Base-by-base conservation (phyloP, 805 yeast genomes). In the Saccharomycopsis sp. region DNA sequence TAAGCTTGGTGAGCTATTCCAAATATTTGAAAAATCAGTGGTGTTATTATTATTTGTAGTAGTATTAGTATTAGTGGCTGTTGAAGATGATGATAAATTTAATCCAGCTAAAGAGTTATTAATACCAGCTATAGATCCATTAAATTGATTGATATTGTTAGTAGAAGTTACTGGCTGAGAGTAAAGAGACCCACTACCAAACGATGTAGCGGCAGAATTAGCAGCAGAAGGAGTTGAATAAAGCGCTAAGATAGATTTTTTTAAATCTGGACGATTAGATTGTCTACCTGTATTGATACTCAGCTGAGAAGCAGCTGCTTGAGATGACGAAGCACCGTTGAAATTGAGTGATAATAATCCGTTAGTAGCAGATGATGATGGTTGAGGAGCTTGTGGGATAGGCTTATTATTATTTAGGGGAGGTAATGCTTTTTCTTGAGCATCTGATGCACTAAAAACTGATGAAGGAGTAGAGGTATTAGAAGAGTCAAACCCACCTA, bases 161-260 rank as follows among this genome's bases (percentile, higher is more conserved):
- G 21, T 19, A 25, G 41, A 2, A 10, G 26, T 17, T 50, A 42
- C 27, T 41, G 44, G 18, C 28, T 47, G 39, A 26, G 32, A 23
- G 20, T 14, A 29, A 28, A 26, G 6, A 14, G 36, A 21, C 9
- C 10, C 19, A 37, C 23, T 12, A 36, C 36, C 3, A 49, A 46
- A 45, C 13, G 55, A 35, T 6, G 49, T 50, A 34, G 48, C 25
- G 13, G 25, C 38, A 21, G 39, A 19, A 21, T 38, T 39, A 33
- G 17, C 32, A 25, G 69, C 21, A 10, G 41, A 60, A 17, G 79
- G 82, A 2, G 83, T 72, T 1, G 94, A 74, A 58, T 92, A 92
- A 39, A 92, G 68, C 19, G 96, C 86, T 44, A 92, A 62, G 45
- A 92, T 92, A 1, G 96, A 85, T 61, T 85, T 85, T 56, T 92